Percentiles rank a stretch among this genome's conserved stretches.
These are phyloP conservation scores for Hippophae tibetana DNA, from an alignment of 306 rosid genomes.

Conservation along the genomic window DNA sequence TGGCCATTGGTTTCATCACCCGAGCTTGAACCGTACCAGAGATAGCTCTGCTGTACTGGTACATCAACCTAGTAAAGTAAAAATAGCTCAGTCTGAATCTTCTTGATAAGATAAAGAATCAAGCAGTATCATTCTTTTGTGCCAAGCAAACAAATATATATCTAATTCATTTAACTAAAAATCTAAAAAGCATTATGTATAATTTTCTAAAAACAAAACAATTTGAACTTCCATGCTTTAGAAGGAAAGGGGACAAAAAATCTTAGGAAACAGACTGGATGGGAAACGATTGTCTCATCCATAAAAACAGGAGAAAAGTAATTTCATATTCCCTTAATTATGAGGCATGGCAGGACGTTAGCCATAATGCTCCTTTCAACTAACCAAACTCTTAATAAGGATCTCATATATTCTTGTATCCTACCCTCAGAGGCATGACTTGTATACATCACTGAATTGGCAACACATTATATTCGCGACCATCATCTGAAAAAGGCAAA, in stretches of 20 bases:
- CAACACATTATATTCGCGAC: neutral
- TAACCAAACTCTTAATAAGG: too few relatives aligned
- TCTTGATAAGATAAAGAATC: slow-evolving; percentile 13
- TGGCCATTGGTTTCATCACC: slow-evolving; percentile 33
- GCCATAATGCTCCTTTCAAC: too few relatives aligned
- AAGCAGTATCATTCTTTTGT: neutral
- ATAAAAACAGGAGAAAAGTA: too few relatives aligned
- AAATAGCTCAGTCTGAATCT: slow-evolving; percentile 6
- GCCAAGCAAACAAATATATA: neutral
- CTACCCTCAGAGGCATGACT: neutral
- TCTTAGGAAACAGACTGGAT: too few relatives aligned
- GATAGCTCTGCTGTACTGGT: slow-evolving; percentile 77
- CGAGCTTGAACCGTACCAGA: slow-evolving; percentile 59
- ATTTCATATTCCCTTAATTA: too few relatives aligned
- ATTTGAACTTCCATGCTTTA: too few relatives aligned
- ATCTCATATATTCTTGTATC: too few relatives aligned
- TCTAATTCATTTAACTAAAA: neutral
- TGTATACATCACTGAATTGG: neutral
- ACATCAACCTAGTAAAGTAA: slow-evolving; percentile 54
- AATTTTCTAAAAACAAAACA: too few relatives aligned
- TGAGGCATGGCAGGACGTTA: too few relatives aligned
- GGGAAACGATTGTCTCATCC: too few relatives aligned
- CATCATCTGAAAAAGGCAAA: slow-evolving; percentile 16
- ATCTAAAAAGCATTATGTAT: too few relatives aligned
- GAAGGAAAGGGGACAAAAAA: too few relatives aligned